Evolutionary conservation across 2,329 filamentous ascomycete species (phyloP).

Genomic region (Apiospora saccharicola): DNA sequence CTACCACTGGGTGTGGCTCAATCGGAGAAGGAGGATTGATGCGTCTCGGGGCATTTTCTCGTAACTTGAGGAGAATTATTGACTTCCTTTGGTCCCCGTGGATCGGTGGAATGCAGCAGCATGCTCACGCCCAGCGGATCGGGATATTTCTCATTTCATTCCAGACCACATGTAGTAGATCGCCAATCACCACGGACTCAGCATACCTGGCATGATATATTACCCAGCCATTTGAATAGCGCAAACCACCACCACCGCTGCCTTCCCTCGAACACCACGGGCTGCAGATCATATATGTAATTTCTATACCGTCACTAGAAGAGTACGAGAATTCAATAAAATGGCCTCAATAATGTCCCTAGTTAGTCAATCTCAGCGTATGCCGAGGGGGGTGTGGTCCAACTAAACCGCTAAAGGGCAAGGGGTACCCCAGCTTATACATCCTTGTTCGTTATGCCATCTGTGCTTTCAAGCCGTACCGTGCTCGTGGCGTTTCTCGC

Average conservation of each 20-base stretch:
- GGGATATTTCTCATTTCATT: conserved; percentile 10
- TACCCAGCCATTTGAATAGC: neutral
- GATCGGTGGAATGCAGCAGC: conserved; percentile 18
- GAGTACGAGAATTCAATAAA: conserved; percentile 20
- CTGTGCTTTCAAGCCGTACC: conserved; percentile 22
- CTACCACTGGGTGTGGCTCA: conserved; percentile 2
- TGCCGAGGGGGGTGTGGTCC: conserved; percentile 16
- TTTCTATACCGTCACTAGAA: conserved; percentile 19
- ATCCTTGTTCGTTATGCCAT: conserved; percentile 18
- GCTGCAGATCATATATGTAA: conserved; percentile 6
- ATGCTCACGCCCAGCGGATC: conserved; percentile 2
- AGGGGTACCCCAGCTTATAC: conserved; percentile 20
- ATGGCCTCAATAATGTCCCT: conserved; percentile 13
- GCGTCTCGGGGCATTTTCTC: conserved; percentile 11
- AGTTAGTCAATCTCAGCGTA: neutral
- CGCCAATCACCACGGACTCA: neutral
- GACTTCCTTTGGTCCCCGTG: conserved; percentile 11
- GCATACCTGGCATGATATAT: neutral
- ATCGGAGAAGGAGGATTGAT: conserved; percentile 9
- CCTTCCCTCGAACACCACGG: neutral
- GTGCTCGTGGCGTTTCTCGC: conserved; percentile 18
- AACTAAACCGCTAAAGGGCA: conserved; percentile 20
- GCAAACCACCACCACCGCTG: neutral
- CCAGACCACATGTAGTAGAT: neutral
- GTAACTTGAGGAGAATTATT: conserved; percentile 21